phyloP scores from a whole-genome alignment of 139 green algal genomes.

The Astrephomene gubernaculifera region DNA sequence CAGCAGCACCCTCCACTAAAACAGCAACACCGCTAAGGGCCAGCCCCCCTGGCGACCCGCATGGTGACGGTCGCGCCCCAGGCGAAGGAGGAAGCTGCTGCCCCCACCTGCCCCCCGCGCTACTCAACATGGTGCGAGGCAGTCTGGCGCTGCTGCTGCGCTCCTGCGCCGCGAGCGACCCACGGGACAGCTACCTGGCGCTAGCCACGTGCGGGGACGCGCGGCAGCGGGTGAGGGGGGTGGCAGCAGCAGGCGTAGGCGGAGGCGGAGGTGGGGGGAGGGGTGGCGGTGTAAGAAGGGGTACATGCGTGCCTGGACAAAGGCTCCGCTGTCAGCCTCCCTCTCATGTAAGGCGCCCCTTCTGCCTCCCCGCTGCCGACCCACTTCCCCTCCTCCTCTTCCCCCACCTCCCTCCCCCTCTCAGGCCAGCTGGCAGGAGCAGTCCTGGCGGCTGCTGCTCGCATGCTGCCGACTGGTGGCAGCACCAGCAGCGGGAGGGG shows the following conservation, averaged over 20 bases:
- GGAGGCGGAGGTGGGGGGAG: background rate
- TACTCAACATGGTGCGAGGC: slow-evolving; percentile 39
- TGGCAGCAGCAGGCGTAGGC: too few relatives aligned
- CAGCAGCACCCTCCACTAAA: too few relatives aligned
- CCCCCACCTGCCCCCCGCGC: background rate
- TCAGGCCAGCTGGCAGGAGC: slow-evolving; percentile 39
- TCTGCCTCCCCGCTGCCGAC: too few relatives aligned
- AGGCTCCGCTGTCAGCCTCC: too few relatives aligned
- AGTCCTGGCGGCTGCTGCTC: slow-evolving; percentile 49
- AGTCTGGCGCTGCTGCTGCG: slow-evolving; percentile 66
- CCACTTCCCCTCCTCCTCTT: too few relatives aligned
- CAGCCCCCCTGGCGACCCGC: too few relatives aligned
- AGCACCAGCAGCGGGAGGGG: background rate
- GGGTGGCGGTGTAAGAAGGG: background rate
- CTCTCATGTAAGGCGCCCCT: too few relatives aligned
- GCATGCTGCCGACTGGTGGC: slow-evolving; percentile 51
- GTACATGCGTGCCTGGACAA: too few relatives aligned
- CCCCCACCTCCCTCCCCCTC: too few relatives aligned
- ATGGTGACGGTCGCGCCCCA: too few relatives aligned
- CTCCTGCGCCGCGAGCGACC: slow-evolving; percentile 28
- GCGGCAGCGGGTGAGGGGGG: background rate
- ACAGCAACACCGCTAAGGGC: too few relatives aligned
- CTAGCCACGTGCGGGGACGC: background rate
- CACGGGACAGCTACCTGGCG: slow-evolving; percentile 38
- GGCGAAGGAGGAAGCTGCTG: too few relatives aligned